Evolutionary conservation across 2,329 filamentous ascomycete species (phyloP), one percentile per base, ranked within the genome.

Genomic region (Leptosphaerulina australis): DNA sequence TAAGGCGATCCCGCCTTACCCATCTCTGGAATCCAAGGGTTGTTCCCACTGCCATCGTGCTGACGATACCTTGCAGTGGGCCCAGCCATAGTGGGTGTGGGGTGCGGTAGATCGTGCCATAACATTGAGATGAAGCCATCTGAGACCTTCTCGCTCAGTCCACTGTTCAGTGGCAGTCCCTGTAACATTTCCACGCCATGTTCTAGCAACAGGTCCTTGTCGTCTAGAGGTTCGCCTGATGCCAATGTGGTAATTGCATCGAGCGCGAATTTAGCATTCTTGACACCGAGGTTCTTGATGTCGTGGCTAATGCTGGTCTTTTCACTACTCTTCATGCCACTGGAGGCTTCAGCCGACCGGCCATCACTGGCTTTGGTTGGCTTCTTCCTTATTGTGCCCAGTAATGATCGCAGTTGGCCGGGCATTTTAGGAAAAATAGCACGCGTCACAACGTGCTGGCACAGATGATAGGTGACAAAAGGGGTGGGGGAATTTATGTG

Each of bases 181-280:
- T 81, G 79, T 15, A 82, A 73, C 76, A 82, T 80, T 10, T 76
- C 64, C 1, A 83, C 79, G 14, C 78, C 79, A 66, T 81, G 67
- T 56, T 83, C 80, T 12, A 71, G 63, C 28, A 71, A 41, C 7
- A 64, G 55, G 5, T 68, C 65, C 40, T 71, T 71, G 75, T 93
- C 90, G 62, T 93, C 86, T 4, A 83, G 72, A 9, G 86, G 77
- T 37, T 83, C 79, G 1, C 87, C 85, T 59, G 83, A 86, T 24
- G 85, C 70, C 71, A 89, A 85, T 53, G 76, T 79, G 45, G 81
- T 80, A 49, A 90, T 75, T 34, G 88, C 67, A 58, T 90, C 87
- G 77, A 71, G 63, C 28, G 72, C 52, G 49, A 64, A 71, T 54
- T 55, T 62, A 29, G 64, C 64, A 39, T 67, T 81, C 77, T 66